Conservation (phyloP, 2,329 filamentous ascomycete species). For the Ceratocystis diversiconidia region DNA sequence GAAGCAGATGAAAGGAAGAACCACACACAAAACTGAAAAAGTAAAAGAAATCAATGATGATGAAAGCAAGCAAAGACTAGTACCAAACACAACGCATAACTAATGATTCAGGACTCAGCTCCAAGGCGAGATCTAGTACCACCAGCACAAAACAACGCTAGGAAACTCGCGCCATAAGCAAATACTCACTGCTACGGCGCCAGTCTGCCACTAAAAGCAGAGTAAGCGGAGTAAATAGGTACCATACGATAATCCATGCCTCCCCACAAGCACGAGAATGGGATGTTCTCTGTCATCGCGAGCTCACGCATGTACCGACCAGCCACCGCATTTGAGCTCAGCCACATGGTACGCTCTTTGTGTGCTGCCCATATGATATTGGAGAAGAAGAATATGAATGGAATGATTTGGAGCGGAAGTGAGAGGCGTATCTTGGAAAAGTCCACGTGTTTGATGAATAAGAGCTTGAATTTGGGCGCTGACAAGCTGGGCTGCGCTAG, state of each 20-base stretch:
- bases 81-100: too few species aligned
- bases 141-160: neutral
- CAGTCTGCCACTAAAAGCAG: too few species aligned
- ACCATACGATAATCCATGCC: neutral
- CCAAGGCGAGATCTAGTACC: neutral
- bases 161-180: neutral
- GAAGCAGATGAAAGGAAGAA: neutral
- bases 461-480: neutral
- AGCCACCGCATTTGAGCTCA: neutral
- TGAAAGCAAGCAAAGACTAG: too few species aligned
- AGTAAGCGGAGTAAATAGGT: neutral
- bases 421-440: neutral
- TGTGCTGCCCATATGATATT: neutral
- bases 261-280: neutral
- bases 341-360: neutral
- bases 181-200: neutral
- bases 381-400: neutral
- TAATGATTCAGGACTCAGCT: neutral
- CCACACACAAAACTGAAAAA: neutral
- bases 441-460: neutral
- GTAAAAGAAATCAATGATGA: neutral
- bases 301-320: constrained; percentile 2
- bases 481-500: neutral
- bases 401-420: neutral
- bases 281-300: neutral